A percentile compares a stretch with the other conserved stretches of the same genome.
Conservation (phyloP, 768 basidiomycete genomes). For the Coprinellus aureogranulatus region DNA sequence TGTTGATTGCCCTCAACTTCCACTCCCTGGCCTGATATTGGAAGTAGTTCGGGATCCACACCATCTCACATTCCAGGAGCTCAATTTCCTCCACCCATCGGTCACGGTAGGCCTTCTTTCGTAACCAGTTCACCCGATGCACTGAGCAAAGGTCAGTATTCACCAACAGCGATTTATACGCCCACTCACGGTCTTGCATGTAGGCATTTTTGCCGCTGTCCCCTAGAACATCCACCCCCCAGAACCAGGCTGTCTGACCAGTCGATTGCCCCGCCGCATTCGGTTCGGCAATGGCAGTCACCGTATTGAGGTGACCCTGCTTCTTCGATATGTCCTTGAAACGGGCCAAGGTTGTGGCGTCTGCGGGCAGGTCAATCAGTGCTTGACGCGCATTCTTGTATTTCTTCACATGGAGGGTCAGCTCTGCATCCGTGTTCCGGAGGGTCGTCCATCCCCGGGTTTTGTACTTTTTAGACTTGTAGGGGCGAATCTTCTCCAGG, state of each 20-base stretch:
- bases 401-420: not conserved
- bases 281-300: not conserved
- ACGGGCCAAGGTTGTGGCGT: not conserved
- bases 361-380: not conserved
- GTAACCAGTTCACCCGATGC: conserved; percentile 15
- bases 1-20: too few species aligned
- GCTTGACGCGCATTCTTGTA: not conserved
- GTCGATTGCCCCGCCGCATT: not conserved
- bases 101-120: conserved; percentile 10
- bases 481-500: too few species aligned
- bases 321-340: not conserved
- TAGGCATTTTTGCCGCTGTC: not conserved
- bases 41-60: conserved; percentile 16
- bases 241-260: not conserved
- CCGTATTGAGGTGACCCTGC: not conserved
- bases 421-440: not conserved
- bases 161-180: too few species aligned
- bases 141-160: conserved; percentile 6
- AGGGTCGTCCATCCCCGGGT: not conserved
- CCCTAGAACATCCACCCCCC: not conserved
- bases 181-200: not conserved
- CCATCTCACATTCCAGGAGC: conserved; percentile 17
- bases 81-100: conserved; percentile 19
- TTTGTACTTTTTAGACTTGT: not conserved
- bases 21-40: too few species aligned